phyloP scores from a whole-genome alignment of 495 filamentous ascomycete genomes.

The Daldinia caldariorum region DNA sequence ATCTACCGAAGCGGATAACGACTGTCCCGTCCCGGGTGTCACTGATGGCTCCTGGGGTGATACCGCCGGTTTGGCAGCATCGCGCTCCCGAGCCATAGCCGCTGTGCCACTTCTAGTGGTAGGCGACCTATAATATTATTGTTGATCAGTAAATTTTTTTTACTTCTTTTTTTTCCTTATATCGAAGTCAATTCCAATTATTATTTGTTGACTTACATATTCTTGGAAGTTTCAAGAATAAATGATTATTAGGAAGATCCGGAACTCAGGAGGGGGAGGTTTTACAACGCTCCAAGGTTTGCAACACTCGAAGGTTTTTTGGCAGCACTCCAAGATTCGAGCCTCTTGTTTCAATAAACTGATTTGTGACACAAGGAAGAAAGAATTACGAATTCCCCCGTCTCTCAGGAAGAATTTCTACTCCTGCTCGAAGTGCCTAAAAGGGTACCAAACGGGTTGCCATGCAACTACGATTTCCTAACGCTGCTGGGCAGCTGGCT shows the following conservation, averaged over 20 bases:
- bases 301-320: too few species aligned
- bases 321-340: too few species aligned
- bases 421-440: too few species aligned
- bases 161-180: too few species aligned
- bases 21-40: not conserved
- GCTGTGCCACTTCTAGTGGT: slow-evolving; percentile 21
- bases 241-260: not conserved
- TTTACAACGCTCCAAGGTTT: too few species aligned
- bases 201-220: not conserved
- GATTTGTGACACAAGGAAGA: too few species aligned
- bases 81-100: not conserved
- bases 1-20: not conserved
- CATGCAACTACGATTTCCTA: too few species aligned
- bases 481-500: too few species aligned
- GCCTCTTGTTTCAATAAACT: too few species aligned
- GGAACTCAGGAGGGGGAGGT: not conserved
- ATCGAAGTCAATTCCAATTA: not conserved
- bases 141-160: slow-evolving; percentile 21
- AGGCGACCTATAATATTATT: slow-evolving; percentile 22
- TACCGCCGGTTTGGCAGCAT: slow-evolving; percentile 20
- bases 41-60: slow-evolving; percentile 4
- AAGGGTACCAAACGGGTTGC: too few species aligned
- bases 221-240: not conserved
- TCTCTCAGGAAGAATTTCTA: too few species aligned
- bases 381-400: too few species aligned